Conservation (phyloP, 495 filamentous ascomycete genomes). For the Hypoxylon perforatum region DNA sequence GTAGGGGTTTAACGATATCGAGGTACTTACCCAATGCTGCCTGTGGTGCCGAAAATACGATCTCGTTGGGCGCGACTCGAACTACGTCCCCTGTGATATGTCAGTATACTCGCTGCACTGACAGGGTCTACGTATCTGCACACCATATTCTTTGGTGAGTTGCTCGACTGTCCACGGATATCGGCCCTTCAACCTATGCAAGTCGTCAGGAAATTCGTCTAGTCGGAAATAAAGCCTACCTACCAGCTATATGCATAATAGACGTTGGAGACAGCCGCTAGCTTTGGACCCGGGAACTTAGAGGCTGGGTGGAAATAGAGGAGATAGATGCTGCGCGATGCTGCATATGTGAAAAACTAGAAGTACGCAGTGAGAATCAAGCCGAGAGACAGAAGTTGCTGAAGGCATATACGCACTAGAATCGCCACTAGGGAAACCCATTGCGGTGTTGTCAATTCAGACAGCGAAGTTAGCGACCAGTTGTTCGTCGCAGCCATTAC, state of each 20-base stretch:
- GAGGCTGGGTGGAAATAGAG: slow-evolving; percentile 34
- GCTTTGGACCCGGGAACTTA: slow-evolving; percentile 41
- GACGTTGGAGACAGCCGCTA: slow-evolving; percentile 34
- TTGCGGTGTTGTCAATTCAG: background rate
- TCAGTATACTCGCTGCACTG: background rate
- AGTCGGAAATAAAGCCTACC: background rate
- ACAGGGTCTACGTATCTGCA: background rate
- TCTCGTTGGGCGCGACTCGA: slow-evolving; percentile 35
- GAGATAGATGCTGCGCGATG: slow-evolving; percentile 25
- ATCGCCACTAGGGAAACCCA: background rate
- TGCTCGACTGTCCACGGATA: slow-evolving; percentile 33
- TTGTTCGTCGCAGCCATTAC: background rate
- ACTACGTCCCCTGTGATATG: slow-evolving; percentile 25
- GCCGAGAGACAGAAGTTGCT: background rate
- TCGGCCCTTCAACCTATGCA: slow-evolving; percentile 25
- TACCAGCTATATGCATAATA: slow-evolving; percentile 24
- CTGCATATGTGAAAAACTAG: slow-evolving; percentile 15
- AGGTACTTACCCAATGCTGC: slow-evolving; percentile 16
- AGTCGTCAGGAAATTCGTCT: background rate
- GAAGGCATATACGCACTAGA: background rate
- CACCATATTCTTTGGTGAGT: slow-evolving; percentile 28
- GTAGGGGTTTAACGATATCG: background rate
- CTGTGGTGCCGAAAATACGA: slow-evolving; percentile 25
- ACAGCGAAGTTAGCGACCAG: background rate
- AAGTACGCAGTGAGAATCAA: background rate